A percentile compares a stretch with the other conserved stretches of the same genome.
These are phyloP conservation scores for Suhomyces bribrorum DNA, from an alignment of 1,139 yeast species.

Conservation along the genomic window DNA sequence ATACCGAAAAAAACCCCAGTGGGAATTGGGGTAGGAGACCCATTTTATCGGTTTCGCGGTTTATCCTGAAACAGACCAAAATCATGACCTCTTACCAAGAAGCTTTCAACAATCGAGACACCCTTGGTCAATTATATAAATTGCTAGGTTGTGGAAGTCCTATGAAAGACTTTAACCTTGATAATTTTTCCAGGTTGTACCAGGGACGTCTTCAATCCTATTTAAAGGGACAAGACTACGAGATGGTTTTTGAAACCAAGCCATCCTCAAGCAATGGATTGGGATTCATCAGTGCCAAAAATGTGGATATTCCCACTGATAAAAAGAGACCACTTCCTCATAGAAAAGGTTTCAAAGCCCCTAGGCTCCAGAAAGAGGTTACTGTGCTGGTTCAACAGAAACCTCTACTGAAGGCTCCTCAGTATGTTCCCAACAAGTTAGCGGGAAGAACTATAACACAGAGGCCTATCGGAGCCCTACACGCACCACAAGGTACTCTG, in stretches of 20 bases:
- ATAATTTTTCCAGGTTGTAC: constrained; percentile 14
- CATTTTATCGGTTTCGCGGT: constrained; percentile 32
- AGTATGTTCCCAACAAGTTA: constrained; percentile 2
- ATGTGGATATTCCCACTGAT: constrained; percentile 7
- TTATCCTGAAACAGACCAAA: constrained; percentile 21
- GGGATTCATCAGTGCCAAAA: constrained; percentile 17
- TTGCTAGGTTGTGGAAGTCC: constrained; percentile 11
- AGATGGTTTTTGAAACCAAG: constrained; percentile 1
- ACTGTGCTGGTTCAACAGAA: background rate
- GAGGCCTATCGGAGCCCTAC: background rate
- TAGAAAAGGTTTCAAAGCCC: constrained; percentile 7
- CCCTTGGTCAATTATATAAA: constrained; percentile 21
- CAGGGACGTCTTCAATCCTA: constrained; percentile 13
- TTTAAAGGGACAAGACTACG: constrained; percentile 16
- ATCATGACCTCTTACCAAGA: constrained; percentile 16
- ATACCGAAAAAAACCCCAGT: constrained; percentile 22
- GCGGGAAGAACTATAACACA: background rate
- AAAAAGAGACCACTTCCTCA: constrained; percentile 1
- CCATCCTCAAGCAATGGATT: constrained; percentile 9
- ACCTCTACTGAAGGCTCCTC: constrained; percentile 7
- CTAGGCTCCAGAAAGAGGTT: constrained; percentile 2
- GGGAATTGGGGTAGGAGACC: constrained; percentile 26
- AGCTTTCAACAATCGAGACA: constrained; percentile 21
- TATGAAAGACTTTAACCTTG: constrained; percentile 9
- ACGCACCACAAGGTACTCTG: background rate